Conservation (phyloP, 768 basidiomycete genomes). For the Suillus variegatus region DNA sequence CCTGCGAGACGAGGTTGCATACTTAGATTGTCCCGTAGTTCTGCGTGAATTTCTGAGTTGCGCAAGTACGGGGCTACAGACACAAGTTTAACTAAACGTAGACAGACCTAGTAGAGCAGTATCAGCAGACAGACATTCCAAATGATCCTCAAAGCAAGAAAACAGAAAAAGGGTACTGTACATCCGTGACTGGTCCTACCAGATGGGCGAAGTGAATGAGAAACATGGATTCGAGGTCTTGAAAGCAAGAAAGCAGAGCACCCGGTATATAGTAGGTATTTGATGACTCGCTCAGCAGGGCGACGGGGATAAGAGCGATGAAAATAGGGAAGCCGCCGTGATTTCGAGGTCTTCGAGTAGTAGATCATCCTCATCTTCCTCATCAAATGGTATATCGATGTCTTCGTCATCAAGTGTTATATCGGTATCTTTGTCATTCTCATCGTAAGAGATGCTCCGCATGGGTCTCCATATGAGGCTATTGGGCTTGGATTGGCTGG, state of each 20-base stretch:
- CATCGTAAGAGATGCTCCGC: background rate
- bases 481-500: background rate
- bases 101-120: background rate
- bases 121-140: background rate
- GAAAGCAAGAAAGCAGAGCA: background rate
- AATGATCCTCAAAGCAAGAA: background rate
- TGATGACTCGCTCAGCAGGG: background rate
- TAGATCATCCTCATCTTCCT: background rate
- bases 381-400: background rate
- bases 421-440: background rate
- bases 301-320: background rate
- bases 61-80: background rate
- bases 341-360: background rate
- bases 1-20: background rate
- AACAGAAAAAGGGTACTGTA: constrained; percentile 2
- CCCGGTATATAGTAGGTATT: background rate
- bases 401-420: background rate
- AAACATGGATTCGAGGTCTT: background rate
- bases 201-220: background rate
- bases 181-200: background rate
- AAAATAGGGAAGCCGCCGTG: background rate
- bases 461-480: background rate
- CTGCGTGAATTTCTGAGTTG: background rate
- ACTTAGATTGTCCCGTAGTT: background rate
- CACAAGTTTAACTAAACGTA: background rate